phyloP scores from a whole-genome alignment of 176 grass and related monocot species.

The Cocos nucifera region DNA sequence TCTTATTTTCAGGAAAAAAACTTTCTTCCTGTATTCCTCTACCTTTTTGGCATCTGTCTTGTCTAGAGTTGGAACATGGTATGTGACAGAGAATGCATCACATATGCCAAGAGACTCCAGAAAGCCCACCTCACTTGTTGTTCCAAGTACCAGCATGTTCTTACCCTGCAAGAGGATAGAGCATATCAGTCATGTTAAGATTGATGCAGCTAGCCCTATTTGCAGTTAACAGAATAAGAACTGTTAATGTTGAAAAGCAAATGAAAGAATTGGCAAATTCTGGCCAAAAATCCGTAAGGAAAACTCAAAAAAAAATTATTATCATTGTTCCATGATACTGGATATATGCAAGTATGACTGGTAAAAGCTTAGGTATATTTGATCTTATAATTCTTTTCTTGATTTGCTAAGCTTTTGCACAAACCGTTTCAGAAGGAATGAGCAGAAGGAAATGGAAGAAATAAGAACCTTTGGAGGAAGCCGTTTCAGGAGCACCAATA shows the following conservation, averaged over 20 bases:
- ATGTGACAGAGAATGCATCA: slow-evolving; percentile 82
- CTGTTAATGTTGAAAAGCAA: neutral
- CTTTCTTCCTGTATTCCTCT: neutral
- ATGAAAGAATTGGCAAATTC: no score
- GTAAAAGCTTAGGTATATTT: no score
- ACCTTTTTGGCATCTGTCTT: slow-evolving; percentile 90
- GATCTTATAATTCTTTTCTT: no score
- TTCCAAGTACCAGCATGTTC: slow-evolving; percentile 80
- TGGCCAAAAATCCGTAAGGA: no score
- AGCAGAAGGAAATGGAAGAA: neutral
- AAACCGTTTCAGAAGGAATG: no score
- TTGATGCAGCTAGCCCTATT: no score
- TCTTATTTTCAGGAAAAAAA: no score
- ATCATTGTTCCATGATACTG: no score
- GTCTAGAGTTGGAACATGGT: slow-evolving; percentile 83
- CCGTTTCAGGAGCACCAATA: slow-evolving; percentile 80
- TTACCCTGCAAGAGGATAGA: slow-evolving; percentile 35
- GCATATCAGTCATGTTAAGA: no score
- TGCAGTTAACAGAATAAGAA: neutral
- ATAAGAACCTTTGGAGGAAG: slow-evolving; percentile 74
- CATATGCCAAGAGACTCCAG: slow-evolving; percentile 87
- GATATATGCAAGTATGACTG: no score
- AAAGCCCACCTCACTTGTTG: slow-evolving; percentile 71
- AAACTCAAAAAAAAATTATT: no score
- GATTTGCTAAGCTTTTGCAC: no score